These are phyloP conservation scores for Cercospora janseana DNA, from an alignment of 2,329 filamentous ascomycete species.

Conservation along the genomic window DNA sequence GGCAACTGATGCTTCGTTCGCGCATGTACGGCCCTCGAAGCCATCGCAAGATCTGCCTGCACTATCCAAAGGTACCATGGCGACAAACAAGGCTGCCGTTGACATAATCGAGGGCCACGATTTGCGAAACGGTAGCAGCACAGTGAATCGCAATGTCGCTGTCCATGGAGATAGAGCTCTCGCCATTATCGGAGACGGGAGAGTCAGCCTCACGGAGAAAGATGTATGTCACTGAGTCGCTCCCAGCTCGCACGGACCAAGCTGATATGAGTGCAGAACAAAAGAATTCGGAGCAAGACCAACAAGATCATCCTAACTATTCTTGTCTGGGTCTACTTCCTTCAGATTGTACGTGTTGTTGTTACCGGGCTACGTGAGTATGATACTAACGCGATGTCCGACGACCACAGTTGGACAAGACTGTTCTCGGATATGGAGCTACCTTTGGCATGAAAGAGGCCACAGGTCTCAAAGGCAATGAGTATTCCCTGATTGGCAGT, in stretches of 20 bases:
- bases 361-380: too few species aligned
- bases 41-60: neutral
- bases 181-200: conserved; percentile 26
- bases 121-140: conserved; percentile 18
- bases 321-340: conserved; percentile 59
- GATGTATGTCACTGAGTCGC: conserved; percentile 26
- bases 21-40: neutral
- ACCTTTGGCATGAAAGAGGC: conserved; percentile 48
- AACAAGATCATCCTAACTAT: conserved; percentile 58
- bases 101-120: conserved; percentile 16
- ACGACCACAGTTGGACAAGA: conserved; percentile 57
- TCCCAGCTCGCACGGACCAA: neutral
- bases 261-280: conserved; percentile 39
- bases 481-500: conserved; percentile 50
- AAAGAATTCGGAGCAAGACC: conserved; percentile 60
- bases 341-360: conserved; percentile 38
- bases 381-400: too few species aligned
- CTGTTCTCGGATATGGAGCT: conserved; percentile 50
- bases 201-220: conserved; percentile 40
- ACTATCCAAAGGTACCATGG: conserved; percentile 1
- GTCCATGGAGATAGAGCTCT: conserved; percentile 27
- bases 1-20: neutral
- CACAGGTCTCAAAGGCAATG: conserved; percentile 47
- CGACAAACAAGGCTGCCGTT: conserved; percentile 16
- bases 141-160: conserved; percentile 10